Evolutionary conservation across 768 basidiomycete species (phyloP).

Genomic region (Trametopsis cervina): DNA sequence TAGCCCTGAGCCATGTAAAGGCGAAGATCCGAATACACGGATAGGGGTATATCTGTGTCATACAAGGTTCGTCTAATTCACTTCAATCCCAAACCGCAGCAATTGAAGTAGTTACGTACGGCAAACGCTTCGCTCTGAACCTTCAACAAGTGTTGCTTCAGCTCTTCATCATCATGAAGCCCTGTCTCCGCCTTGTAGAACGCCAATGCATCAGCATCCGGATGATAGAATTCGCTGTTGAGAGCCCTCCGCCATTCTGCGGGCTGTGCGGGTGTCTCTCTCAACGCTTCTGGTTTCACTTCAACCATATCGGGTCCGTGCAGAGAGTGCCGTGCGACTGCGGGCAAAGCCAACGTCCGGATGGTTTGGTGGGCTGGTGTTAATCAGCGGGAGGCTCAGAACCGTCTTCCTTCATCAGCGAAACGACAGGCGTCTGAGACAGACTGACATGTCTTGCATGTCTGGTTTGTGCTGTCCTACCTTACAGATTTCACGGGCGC

Average conservation of each 20-base stretch:
- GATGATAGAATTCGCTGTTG: conserved; percentile 7
- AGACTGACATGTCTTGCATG: no score
- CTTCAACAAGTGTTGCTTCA: conserved; percentile 25
- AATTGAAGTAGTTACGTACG: conserved; percentile 11
- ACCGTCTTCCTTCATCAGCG: no score
- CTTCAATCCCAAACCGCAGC: not conserved
- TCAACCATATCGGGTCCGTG: no score
- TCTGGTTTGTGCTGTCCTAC: no score
- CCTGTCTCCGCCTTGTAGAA: conserved; percentile 21
- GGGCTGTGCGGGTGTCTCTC: no score
- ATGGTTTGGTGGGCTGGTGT: no score
- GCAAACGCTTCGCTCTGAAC: conserved; percentile 25
- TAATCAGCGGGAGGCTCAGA: no score
- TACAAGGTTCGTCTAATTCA: not conserved
- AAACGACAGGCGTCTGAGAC: no score
- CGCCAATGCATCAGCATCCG: conserved; percentile 10
- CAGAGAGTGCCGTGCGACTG: no score
- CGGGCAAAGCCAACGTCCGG: no score
- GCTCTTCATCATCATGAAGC: conserved; percentile 22
- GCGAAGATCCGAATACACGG: conserved; percentile 24
- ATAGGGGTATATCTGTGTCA: conserved; percentile 23
- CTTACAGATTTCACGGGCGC: no score
- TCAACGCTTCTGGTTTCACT: no score
- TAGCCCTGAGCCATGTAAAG: conserved; percentile 18
- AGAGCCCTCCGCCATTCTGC: not conserved